A percentile compares a stretch with the other conserved stretches of the same genome.
Evolutionary conservation across 192 early-diverging fungal genomes (phyloP).

Genomic region (Glomus cerebriforme): DNA sequence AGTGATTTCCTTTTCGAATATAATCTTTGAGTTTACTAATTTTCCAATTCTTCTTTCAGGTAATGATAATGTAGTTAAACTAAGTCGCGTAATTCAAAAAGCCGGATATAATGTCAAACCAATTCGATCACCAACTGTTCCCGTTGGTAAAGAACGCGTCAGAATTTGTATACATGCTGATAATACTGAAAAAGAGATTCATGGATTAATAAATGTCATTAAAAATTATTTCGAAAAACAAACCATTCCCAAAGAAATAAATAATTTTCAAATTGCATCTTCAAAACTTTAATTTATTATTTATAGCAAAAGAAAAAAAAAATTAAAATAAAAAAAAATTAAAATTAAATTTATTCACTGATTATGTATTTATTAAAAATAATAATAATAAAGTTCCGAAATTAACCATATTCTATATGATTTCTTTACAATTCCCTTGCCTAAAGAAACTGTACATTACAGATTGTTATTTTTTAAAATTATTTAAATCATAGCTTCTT

Average conservation of each 20-base stretch:
- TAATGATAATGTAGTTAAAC: constrained; percentile 47
- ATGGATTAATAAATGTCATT: constrained; percentile 11
- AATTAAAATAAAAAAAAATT: no score
- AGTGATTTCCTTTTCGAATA: neutral
- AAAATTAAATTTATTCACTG: no score
- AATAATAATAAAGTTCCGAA: no score
- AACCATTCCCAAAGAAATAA: neutral
- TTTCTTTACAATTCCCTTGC: no score
- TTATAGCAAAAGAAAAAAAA: no score
- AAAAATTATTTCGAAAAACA: constrained; percentile 21
- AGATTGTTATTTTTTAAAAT: no score
- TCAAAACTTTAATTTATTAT: neutral
- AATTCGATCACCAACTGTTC: constrained; percentile 79
- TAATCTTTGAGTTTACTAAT: neutral
- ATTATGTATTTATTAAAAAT: no score
- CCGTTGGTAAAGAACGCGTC: constrained; percentile 75
- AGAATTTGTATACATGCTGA: constrained; percentile 82
- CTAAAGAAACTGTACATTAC: no score
- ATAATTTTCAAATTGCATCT: neutral
- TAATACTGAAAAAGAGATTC: constrained; percentile 67
- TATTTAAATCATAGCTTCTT: no score
- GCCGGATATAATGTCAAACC: constrained; percentile 72
- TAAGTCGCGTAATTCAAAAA: constrained; percentile 40
- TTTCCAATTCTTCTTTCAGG: constrained; percentile 33
- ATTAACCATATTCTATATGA: no score